phyloP scores from a whole-genome alignment of 768 basidiomycete species.

The Mycena leptocephala region DNA sequence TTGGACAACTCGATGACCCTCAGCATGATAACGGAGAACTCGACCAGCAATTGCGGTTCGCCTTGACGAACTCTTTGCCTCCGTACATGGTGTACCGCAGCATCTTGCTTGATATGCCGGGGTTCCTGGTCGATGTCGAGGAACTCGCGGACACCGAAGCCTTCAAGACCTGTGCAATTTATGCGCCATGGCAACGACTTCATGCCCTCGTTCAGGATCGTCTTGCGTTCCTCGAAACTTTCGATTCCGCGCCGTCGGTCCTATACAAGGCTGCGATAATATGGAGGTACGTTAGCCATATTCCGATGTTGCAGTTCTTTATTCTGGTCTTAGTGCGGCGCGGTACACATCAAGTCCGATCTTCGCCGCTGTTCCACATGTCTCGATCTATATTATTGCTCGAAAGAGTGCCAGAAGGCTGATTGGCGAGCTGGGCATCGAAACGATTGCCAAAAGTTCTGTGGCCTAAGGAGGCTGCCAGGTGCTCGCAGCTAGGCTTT shows the following conservation, averaged over 20 bases:
- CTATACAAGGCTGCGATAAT: conserved; percentile 7
- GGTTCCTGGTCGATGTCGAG: neutral
- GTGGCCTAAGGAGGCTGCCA: neutral
- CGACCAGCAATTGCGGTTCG: no score
- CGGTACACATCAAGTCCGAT: neutral
- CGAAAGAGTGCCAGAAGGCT: neutral
- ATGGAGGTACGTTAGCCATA: neutral
- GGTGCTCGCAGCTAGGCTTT: no score
- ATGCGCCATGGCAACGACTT: neutral
- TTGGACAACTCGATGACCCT: no score
- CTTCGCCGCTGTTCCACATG: neutral
- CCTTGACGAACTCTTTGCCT: no score
- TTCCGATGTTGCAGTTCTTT: no score
- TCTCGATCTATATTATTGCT: conserved; percentile 12
- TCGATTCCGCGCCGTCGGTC: neutral
- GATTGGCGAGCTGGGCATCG: conserved; percentile 4
- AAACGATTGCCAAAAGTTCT: neutral
- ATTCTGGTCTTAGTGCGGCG: neutral
- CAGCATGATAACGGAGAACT: no score
- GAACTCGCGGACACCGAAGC: neutral
- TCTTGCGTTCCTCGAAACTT: neutral
- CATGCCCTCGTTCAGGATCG: neutral
- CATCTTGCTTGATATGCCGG: neutral
- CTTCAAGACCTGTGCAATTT: neutral
- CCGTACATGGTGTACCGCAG: conserved; percentile 3